Conservation (phyloP, 2,329 filamentous ascomycete species). For the Cladophialophora psammophila region DNA sequence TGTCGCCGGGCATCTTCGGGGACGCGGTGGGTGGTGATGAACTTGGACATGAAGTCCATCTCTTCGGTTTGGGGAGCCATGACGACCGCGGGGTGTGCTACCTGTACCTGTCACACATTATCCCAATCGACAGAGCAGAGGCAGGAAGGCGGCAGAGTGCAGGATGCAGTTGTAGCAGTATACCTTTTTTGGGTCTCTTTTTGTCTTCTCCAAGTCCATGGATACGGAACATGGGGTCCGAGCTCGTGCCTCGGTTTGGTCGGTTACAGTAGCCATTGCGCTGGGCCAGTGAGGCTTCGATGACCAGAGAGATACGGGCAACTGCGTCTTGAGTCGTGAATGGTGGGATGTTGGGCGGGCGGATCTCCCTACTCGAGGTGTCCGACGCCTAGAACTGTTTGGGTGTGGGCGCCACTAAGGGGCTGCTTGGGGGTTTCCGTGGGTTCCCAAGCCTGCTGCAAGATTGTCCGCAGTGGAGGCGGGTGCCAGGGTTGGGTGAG, state of each 20-base stretch:
- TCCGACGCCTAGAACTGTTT: constrained; percentile 22
- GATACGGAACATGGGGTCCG: constrained; percentile 8
- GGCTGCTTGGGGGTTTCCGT: background rate
- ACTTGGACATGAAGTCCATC: constrained; percentile 36
- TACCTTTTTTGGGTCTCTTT: constrained; percentile 1
- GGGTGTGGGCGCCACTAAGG: constrained; percentile 1
- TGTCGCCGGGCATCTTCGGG: constrained; percentile 35
- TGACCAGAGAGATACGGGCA: constrained; percentile 1
- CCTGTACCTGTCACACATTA: constrained; percentile 23
- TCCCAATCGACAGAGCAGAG: background rate
- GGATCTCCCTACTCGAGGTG: constrained; percentile 11
- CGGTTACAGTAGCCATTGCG: background rate
- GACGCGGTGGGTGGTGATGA: constrained; percentile 35
- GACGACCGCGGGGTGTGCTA: constrained; percentile 10
- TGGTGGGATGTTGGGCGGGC: constrained; percentile 15
- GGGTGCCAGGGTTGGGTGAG: background rate
- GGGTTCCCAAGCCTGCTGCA: constrained; percentile 5
- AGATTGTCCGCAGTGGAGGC: constrained; percentile 28
- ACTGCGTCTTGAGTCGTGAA: background rate
- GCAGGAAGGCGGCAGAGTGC: constrained; percentile 15
- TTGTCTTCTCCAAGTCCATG: constrained; percentile 7
- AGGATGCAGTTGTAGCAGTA: constrained; percentile 7
- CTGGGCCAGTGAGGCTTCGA: background rate
- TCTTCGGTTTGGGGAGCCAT: constrained; percentile 25
- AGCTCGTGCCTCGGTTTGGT: constrained; percentile 18